phyloP scores from a whole-genome alignment of 192 early-diverging fungal genomes.

The Linnemannia schmuckeri region DNA sequence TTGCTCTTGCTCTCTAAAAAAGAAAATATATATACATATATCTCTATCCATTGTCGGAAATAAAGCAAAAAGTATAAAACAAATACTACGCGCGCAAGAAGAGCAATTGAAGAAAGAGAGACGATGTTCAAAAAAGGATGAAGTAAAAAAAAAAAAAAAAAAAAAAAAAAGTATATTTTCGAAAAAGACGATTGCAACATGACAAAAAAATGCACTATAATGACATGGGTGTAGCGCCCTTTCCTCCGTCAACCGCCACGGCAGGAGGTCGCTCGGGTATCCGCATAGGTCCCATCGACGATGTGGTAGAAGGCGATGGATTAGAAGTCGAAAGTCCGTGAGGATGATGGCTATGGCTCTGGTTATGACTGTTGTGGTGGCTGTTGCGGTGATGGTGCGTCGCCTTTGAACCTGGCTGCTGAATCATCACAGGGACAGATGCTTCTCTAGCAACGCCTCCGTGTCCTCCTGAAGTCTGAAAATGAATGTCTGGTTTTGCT shows the following conservation, averaged over 20 bases:
- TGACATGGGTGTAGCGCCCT: conserved; percentile 33
- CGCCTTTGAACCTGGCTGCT: neutral
- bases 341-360: neutral
- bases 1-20: conserved; percentile 34
- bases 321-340: conserved; percentile 27
- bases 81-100: no score
- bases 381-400: neutral
- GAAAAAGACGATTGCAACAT: neutral
- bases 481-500: conserved; percentile 3
- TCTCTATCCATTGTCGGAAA: neutral
- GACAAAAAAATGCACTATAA: conserved; percentile 15
- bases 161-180: neutral
- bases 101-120: neutral
- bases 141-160: conserved; percentile 3
- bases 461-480: conserved; percentile 7
- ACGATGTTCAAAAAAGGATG: neutral
- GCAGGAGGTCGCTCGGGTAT: conserved; percentile 36
- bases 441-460: conserved; percentile 16
- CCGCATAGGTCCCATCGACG: conserved; percentile 26
- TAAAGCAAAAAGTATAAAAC: neutral
- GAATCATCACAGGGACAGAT: conserved; percentile 40
- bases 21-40: neutral
- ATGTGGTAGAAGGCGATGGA: conserved; percentile 13
- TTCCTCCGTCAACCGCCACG: conserved; percentile 43
- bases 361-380: neutral